phyloP scores from a whole-genome alignment of 345 rosid species.

The Pelargonium nanum region DNA sequence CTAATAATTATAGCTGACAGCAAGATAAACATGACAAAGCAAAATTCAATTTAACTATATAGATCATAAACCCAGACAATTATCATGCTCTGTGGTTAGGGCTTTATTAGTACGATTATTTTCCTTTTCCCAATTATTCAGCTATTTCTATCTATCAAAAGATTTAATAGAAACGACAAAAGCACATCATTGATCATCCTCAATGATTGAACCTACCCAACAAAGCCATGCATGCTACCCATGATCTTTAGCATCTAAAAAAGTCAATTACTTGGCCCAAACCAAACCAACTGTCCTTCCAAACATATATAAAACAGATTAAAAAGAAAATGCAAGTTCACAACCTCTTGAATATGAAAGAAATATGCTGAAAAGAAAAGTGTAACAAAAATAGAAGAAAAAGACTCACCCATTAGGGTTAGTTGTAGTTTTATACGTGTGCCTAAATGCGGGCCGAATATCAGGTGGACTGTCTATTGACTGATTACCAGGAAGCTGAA shows the following conservation, averaged over 20 bases:
- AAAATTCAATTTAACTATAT: background rate
- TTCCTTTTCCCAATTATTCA: background rate
- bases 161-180: no score
- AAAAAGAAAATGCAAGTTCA: background rate
- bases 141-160: no score
- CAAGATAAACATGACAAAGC: slow-evolving; percentile 2
- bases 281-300: background rate
- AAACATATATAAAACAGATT: background rate
- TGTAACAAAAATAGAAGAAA: background rate
- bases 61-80: background rate
- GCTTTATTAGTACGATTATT: no score
- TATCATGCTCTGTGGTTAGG: background rate
- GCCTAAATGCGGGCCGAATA: slow-evolving; percentile 89
- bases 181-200: no score
- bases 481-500: slow-evolving; percentile 71
- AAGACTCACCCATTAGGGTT: slow-evolving; percentile 52
- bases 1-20: background rate
- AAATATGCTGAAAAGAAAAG: background rate
- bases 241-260: background rate
- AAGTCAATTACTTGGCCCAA: background rate
- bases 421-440: slow-evolving; percentile 44
- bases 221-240: slow-evolving; percentile 1
- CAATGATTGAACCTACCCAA: no score
- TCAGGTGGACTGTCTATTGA: slow-evolving; percentile 60
- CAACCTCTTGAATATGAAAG: background rate